These are phyloP conservation scores for Trichopus zeylanicus DNA, from an alignment of 116 monocot genomes.

Conservation along the genomic window DNA sequence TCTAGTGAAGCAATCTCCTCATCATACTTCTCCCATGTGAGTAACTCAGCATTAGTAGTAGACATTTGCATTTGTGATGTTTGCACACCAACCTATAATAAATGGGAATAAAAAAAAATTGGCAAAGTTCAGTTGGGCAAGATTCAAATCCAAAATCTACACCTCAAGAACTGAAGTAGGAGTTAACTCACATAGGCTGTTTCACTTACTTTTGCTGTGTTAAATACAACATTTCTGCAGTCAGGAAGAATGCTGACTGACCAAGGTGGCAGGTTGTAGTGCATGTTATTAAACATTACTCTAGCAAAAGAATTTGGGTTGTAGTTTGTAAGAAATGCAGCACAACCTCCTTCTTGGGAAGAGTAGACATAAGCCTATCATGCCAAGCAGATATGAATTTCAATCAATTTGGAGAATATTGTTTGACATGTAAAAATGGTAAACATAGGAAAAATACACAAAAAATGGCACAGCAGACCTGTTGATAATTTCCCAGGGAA, in stretches of 20 bases:
- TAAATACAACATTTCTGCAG: slow-evolving; percentile 78
- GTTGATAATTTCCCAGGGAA: slow-evolving; percentile 64
- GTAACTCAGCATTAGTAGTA: slow-evolving; percentile 23
- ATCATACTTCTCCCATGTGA: slow-evolving; percentile 90
- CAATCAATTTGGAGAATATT: slow-evolving; percentile 5
- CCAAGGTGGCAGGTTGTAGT: slow-evolving; percentile 93
- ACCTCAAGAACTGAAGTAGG: not conserved
- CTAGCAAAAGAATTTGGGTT: slow-evolving; percentile 50
- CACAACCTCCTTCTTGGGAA: slow-evolving; percentile 70
- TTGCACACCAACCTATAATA: slow-evolving; percentile 82
- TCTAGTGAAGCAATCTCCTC: slow-evolving; percentile 70
- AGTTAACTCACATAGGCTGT: not conserved
- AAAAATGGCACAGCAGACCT: slow-evolving; percentile 28
- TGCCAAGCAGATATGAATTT: slow-evolving; percentile 1
- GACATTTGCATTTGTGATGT: slow-evolving; percentile 94
- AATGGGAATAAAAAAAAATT: not conserved
- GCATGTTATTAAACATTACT: slow-evolving; percentile 82
- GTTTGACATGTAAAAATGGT: not conserved
- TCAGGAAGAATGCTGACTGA: slow-evolving; percentile 94
- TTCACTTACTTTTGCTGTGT: slow-evolving; percentile 67
- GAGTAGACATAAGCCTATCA: slow-evolving; percentile 84
- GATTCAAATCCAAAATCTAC: not conserved
- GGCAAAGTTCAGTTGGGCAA: not conserved
- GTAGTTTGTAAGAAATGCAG: slow-evolving; percentile 92
- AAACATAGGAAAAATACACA: not conserved